Percentiles rank a stretch among this genome's conserved stretches.
Evolutionary conservation across 768 basidiomycete species (phyloP).

Genomic region (Trichaptum fuscoviolaceum): DNA sequence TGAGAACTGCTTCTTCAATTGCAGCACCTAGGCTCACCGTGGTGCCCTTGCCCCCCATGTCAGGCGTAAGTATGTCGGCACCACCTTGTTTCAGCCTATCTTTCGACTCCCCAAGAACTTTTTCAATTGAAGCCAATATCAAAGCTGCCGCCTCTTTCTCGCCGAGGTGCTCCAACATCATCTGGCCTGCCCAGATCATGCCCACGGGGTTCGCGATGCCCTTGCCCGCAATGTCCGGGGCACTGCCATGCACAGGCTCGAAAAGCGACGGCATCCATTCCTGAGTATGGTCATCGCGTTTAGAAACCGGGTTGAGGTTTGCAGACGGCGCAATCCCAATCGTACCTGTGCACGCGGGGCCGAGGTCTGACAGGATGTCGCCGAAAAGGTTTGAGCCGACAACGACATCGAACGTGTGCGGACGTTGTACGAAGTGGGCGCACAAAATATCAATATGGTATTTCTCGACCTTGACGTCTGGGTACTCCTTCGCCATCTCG

Average conservation of each 20-base stretch:
- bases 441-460: constrained; percentile 50
- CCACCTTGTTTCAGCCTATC: not conserved
- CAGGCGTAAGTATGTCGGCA: not conserved
- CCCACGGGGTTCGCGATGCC: constrained; percentile 52
- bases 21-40: not conserved
- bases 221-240: constrained; percentile 51
- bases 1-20: not conserved
- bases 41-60: constrained; percentile 5
- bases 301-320: constrained; percentile 40
- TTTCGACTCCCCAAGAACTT: constrained; percentile 1
- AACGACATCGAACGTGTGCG: constrained; percentile 49
- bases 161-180: constrained; percentile 45
- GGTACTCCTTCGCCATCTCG: constrained; percentile 45
- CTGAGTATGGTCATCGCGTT: constrained; percentile 7
- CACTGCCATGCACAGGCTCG: constrained; percentile 53
- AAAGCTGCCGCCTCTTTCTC: constrained; percentile 35
- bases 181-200: constrained; percentile 48
- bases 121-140: not conserved
- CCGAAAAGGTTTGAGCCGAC: constrained; percentile 52
- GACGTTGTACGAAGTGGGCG: constrained; percentile 40
- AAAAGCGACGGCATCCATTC: constrained; percentile 40
- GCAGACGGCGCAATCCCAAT: constrained; percentile 54
- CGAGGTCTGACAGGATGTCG: constrained; percentile 53
- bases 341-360: constrained; percentile 48
- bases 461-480: constrained; percentile 43